A percentile compares a stretch with the other conserved stretches of the same genome.
These are phyloP conservation scores for Beta corolliflora DNA, from an alignment of 179 eudicot genomes.

Conservation along the genomic window DNA sequence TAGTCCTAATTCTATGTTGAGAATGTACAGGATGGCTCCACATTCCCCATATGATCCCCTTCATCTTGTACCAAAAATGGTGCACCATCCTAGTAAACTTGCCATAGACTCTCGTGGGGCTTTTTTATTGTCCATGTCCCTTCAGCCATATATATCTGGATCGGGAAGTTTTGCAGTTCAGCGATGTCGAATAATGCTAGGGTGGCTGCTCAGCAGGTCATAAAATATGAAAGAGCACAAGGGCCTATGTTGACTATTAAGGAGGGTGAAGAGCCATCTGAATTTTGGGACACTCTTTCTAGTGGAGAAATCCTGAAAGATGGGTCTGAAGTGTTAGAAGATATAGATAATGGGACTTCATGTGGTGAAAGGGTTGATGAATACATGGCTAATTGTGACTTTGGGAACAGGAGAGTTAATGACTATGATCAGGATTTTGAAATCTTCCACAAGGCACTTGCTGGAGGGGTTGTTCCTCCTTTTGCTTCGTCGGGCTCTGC, in stretches of 20 bases:
- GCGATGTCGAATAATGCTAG: slow-evolving; percentile 66
- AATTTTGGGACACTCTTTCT: slow-evolving; percentile 66
- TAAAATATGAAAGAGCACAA: slow-evolving; percentile 70
- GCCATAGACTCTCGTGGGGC: slow-evolving; percentile 94
- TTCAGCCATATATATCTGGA: slow-evolving; percentile 77
- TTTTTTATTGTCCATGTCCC: slow-evolving; percentile 75
- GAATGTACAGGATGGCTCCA: slow-evolving; percentile 93
- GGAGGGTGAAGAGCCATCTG: slow-evolving; percentile 81
- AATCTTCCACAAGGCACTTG: slow-evolving; percentile 71
- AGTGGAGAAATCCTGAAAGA: slow-evolving; percentile 32
- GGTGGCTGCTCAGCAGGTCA: slow-evolving; percentile 71
- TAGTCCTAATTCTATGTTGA: slow-evolving; percentile 78
- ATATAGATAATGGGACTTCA: slow-evolving; percentile 22
- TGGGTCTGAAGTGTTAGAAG: slow-evolving; percentile 19
- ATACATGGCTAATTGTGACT: slow-evolving; percentile 10
- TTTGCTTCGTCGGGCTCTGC: slow-evolving; percentile 54
- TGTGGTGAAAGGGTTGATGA: slow-evolving; percentile 11
- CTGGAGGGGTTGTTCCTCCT: slow-evolving; percentile 84
- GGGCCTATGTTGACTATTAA: slow-evolving; percentile 52
- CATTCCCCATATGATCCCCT: slow-evolving; percentile 93
- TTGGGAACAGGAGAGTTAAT: slow-evolving; percentile 48
- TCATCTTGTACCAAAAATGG: slow-evolving; percentile 89
- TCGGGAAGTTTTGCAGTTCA: slow-evolving; percentile 65
- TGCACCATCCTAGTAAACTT: slow-evolving; percentile 44
- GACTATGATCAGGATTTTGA: slow-evolving; percentile 76